Base-by-base conservation (phyloP, 1,284 basidiomycete genomes). In the Mycena sp. region DNA sequence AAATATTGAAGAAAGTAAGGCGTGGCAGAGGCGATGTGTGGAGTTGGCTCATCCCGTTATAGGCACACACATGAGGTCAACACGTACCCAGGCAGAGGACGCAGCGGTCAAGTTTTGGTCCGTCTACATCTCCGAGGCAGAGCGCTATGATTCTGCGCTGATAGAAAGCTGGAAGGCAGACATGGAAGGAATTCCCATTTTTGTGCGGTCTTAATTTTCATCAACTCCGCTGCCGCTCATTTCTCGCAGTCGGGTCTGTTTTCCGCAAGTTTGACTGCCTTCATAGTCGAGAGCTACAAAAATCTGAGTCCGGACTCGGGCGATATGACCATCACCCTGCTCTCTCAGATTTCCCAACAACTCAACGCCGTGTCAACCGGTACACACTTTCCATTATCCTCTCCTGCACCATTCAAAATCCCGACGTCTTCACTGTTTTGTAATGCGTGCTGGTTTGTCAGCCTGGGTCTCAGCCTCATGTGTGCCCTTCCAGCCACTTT, bases 181-280 rank as follows among this genome's bases (percentile, higher is more conserved):
- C 29, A 64, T 67, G 54, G 61, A 63, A 7, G 62, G 59, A 3
- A 51, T 65, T 21, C 23, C 65, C 9, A 65, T 65, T 23, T 68
- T 68, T 32, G 67, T 68, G 21, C 43, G 67, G n/a, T n/a, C n/a
- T n/a, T n/a, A n/a, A n/a, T n/a, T n/a, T n/a, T n/a, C n/a, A n/a
- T n/a, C n/a, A n/a, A n/a, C n/a, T n/a, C n/a, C n/a, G n/a, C n/a
- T n/a, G n/a, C n/a, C n/a, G n/a, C n/a, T n/a, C n/a, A n/a, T n/a
- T n/a, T n/a, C n/a, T 2, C 19, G n/a, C 43, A 68, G 67, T 64
- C 67, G 1, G 67, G 67, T 29, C 63, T 68, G 2, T 68, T 68
- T 37, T 65, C 67, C 0, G 63, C 63, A 10, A 61, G 55, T 35
- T 38, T 65, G 14, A 68, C 67, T 4, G 67, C 63, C 10, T 68